A percentile compares a stretch with the other conserved stretches of the same genome.
phyloP scores from a whole-genome alignment of 768 basidiomycete genomes.

The Calocera viscosa region DNA sequence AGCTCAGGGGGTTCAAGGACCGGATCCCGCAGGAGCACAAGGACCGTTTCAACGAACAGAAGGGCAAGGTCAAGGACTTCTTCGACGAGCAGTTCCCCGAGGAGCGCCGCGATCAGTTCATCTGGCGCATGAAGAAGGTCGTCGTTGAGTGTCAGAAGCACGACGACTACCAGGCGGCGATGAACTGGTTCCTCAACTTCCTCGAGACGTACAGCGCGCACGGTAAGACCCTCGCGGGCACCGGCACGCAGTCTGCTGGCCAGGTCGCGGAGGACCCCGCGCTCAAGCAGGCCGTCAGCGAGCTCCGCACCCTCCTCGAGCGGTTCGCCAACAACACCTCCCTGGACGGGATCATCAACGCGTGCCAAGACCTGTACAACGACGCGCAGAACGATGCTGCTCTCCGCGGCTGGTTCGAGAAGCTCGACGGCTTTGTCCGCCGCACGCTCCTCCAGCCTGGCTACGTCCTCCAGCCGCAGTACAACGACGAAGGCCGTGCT shows the following conservation, averaged over 20 bases:
- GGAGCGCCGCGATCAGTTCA: constrained; percentile 83
- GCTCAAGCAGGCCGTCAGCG: constrained; percentile 43
- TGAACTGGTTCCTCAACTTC: constrained; percentile 57
- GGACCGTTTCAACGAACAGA: constrained; percentile 40
- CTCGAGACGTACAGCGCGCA: constrained; percentile 51
- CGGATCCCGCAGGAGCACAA: constrained; percentile 59
- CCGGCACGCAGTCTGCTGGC: constrained; percentile 26
- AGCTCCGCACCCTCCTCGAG: constrained; percentile 74
- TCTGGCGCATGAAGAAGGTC: constrained; percentile 87
- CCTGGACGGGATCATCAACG: constrained; percentile 54
- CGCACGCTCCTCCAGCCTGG: constrained; percentile 71
- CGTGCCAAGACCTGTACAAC: constrained; percentile 56
- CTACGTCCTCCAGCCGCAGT: constrained; percentile 71
- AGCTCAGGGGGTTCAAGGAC: constrained; percentile 35
- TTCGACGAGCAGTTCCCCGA: constrained; percentile 76
- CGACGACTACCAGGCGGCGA: constrained; percentile 71
- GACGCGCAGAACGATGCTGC: constrained; percentile 65
- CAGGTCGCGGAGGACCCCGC: constrained; percentile 37
- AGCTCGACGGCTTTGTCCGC: constrained; percentile 50
- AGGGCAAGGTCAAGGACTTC: constrained; percentile 52
- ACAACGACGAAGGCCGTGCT: constrained; percentile 47
- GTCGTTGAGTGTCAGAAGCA: constrained; percentile 89
- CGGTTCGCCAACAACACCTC: constrained; percentile 71
- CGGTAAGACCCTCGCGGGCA: constrained; percentile 32
- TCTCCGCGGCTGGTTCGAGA: constrained; percentile 59